Percentiles rank a stretch among this genome's conserved stretches.
Conservation (phyloP, 345 rosid genomes). For the Balakata baccata region DNA sequence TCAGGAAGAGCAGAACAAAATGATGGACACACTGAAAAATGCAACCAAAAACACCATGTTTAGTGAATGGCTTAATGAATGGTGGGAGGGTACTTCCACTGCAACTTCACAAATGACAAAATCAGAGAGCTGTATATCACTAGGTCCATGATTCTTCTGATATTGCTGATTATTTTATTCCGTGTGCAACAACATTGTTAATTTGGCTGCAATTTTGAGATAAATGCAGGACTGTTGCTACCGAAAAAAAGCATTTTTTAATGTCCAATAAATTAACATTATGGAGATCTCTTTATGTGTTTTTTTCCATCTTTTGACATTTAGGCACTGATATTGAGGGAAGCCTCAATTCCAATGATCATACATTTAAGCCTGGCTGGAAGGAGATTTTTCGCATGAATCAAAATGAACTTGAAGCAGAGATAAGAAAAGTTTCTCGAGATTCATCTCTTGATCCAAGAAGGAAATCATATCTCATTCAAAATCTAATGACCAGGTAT, state of each 20-base stretch:
- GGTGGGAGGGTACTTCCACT: constrained; percentile 48
- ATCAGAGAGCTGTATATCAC: constrained; percentile 45
- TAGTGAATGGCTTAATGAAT: constrained; percentile 63
- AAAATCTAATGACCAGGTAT: constrained; percentile 77
- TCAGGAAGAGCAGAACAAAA: constrained; percentile 58
- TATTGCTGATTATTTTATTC: neutral
- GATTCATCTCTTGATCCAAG: constrained; percentile 80
- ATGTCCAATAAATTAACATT: constrained; percentile 15
- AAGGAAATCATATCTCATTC: constrained; percentile 64
- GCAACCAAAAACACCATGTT: constrained; percentile 64
- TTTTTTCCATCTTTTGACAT: neutral
- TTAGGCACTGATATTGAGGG: constrained; percentile 42
- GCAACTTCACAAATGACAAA: constrained; percentile 28
- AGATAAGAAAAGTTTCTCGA: constrained; percentile 65
- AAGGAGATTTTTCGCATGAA: constrained; percentile 67
- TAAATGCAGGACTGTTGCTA: constrained; percentile 6
- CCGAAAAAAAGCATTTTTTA: neutral
- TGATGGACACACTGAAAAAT: constrained; percentile 69
- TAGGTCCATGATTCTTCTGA: constrained; percentile 30
- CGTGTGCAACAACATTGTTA: neutral
- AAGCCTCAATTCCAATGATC: constrained; percentile 44
- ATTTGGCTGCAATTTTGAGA: constrained; percentile 11
- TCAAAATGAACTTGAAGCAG: constrained; percentile 65
- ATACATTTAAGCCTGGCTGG: constrained; percentile 62
- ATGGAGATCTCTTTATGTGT: constrained; percentile 3